Base-by-base conservation (phyloP, 1,284 basidiomycete species). In the Sporisorium scitamineum region DNA sequence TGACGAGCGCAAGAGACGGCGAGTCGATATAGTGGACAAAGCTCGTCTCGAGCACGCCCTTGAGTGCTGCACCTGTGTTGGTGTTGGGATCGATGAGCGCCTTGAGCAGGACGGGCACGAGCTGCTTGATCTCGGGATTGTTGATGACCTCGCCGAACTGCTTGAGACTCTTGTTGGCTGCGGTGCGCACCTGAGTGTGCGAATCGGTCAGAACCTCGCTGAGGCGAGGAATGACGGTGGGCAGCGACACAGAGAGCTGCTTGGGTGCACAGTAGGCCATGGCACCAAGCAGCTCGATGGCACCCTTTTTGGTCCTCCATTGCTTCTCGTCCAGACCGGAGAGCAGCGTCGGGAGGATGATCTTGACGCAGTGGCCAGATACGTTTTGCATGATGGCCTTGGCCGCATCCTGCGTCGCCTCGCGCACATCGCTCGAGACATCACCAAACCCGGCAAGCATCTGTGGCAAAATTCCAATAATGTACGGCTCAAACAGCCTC, bases 21-120 rank as follows among this genome's bases (percentile, higher is more conserved):
- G 95, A 93, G 81, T 99, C 97, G 78, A 99, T 96, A 84, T 97
- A 98, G 85, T 99, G 97, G 87, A 95, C 93, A 87, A 99, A 99
- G 8, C 94, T 94, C 10, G 94, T 98, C 86, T 94, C 94, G 69
- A 99, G 88, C 39, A 99, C 88, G 0, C 92, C 89, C 27, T 91
- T 88, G 61, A 99, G 88, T 0, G 96, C 97, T 67, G 88, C 90
- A 10, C 92, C 90, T 7, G 94, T 99, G 88, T 95, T 97, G 62
- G 87, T 86, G 0, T 90, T 91, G 8, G 97, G 97, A 86, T 99
- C 96, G 27, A 97, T 95, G 78, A 99, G 89, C 1, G 97, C 97
- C 86, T 95, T 97, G 82, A 99, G 90, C 73, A 99, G 90, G 13
- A 92, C 89, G n/a, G 93, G 93, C 27, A 96, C 94, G 67, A 99